Base-by-base conservation (phyloP, 768 basidiomycete genomes). In the Panaeolus papilionaceus region DNA sequence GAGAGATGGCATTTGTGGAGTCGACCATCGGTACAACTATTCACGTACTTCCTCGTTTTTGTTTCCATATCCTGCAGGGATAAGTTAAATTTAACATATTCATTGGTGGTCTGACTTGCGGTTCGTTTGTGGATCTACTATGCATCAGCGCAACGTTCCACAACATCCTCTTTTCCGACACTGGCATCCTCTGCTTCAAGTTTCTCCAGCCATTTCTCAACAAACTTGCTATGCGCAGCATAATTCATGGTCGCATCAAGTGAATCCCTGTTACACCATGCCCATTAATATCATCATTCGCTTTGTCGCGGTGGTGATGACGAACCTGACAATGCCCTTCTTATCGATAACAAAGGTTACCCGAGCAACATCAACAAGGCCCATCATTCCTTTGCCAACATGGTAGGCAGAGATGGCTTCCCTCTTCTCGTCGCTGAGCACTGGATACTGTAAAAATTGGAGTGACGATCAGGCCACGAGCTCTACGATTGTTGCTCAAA, bases 341-440 rank as follows among this genome's bases (percentile, higher is more conserved):
- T 79, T 82, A 74, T 94, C 92, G 68, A 95, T 88, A 71, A 95
- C 82, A 73, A 94, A 90, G 2, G 94, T 95, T 39, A 88, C 85
- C 12, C 94, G 85, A 4, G 87, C 85, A 47, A 80, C 73, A 47
- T 86, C 83, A 0, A 79, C 79, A 12, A 95, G 69, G 18, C 94
- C 94, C 37, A 94, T 75, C 69, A 95, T 71, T 0, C 87, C 87
- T 71, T 86, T 90, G 11, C 86, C 87, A n/a, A 93, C 83, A 1
- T 83, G 78, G 72, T 92, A 95, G 2, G 85, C 82, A 72, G 88
- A 87, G 70, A 89, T 83, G 2, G 85, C 89, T 65, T 84, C 81
- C 45, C 89, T 89, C 12, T 88, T 82, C 20, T 78, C 75, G 71
- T 96, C 94, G 71, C 91, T 93, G 71, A 96, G 78, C 26, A 95